Evolutionary conservation across 441 rosid genomes (phyloP), one percentile per base, ranked within the genome.

Genomic region (Pelargonium cotyledonis): DNA sequence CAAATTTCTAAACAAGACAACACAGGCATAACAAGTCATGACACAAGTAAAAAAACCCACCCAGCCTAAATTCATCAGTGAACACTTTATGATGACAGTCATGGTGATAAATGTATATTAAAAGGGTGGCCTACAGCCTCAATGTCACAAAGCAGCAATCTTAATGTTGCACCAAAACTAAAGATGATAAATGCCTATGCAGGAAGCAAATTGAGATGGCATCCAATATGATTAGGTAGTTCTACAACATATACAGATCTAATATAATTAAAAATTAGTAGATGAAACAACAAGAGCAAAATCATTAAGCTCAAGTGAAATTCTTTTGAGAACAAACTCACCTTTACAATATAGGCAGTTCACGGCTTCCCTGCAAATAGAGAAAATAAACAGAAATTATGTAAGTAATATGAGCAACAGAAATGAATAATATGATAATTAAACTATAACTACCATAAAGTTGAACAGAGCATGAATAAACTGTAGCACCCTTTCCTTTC

Each of bases 271-370:
- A 55, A 55, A 49, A 49, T 3, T 14, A 49, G n/a, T 11, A 49
- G 5, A 49, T n/a, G n/a, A 57, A 16, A 19, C 11, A 61, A 26
- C n/a, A 62, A 31, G 18, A 63, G 63, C 63, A 58, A 58, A 58
- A 8, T 58, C 31, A 21, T 8, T 19, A 58, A 57, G 35, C 63
- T 58, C 63, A 8, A 63, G 65, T 29, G 19, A 64, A 23, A 40
- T 12, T 44, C 4, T 3, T 11, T 66, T 72, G 29, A 75, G 65
- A 65, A 75, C 65, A 66, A 53, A 71, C 90, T 79, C 77, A 95
- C 99, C 86, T 77, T 89, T 78, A 83, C 99, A 95, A 79, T 70
- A 71, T 70, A 84, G 87, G 83, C 99, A 95, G 85, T 86, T 71
- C 51, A 87, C 93, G 68, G 95, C 95, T 74, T 95, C 99, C 84